Percentiles rank a stretch among this genome's conserved stretches.
Evolutionary conservation across 2,329 filamentous ascomycete species (phyloP).

Genomic region (Botrytis paeoniae): DNA sequence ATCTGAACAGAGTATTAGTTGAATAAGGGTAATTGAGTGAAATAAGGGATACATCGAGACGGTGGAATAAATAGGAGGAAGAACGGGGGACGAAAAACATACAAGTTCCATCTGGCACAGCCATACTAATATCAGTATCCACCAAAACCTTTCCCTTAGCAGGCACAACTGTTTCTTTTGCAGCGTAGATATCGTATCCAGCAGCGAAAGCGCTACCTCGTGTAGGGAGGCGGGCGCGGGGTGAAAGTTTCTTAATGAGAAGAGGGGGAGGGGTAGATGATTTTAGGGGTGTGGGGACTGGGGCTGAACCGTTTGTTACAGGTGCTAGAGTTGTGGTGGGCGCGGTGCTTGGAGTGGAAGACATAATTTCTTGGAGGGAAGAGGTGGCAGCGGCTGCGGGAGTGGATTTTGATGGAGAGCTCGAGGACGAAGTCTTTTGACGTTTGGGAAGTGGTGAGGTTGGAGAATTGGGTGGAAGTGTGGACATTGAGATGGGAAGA

Average conservation of each 20-base stretch:
- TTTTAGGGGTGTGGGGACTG: constrained; percentile 24
- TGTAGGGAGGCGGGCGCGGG: constrained; percentile 77
- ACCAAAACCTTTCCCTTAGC: constrained; percentile 81
- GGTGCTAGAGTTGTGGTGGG: not conserved
- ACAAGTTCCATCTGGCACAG: constrained; percentile 89
- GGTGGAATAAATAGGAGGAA: constrained; percentile 1
- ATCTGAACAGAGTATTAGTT: constrained; percentile 51
- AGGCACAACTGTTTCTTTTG: constrained; percentile 71
- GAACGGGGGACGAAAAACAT: constrained; percentile 40
- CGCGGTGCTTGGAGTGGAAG: constrained; percentile 13
- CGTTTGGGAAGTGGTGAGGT: constrained; percentile 21
- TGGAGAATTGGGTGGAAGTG: constrained; percentile 1
- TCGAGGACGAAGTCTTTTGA: constrained; percentile 15
- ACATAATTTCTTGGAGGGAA: constrained; percentile 19
- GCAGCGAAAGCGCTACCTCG: constrained; percentile 86
- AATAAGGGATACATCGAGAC: not conserved
- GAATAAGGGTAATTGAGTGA: not conserved
- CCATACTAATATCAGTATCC: constrained; percentile 87
- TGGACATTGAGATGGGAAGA: constrained; percentile 1
- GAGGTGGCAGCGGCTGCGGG: not conserved
- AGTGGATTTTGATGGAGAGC: not conserved
- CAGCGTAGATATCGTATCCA: constrained; percentile 89
- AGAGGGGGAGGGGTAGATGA: constrained; percentile 30
- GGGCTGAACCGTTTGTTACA: constrained; percentile 5
- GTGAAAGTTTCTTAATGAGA: constrained; percentile 78